Percentiles rank a stretch among this genome's conserved stretches.
Evolutionary conservation across 805 yeast species (phyloP).

Genomic region (Tetrapisispora namnaoensis): DNA sequence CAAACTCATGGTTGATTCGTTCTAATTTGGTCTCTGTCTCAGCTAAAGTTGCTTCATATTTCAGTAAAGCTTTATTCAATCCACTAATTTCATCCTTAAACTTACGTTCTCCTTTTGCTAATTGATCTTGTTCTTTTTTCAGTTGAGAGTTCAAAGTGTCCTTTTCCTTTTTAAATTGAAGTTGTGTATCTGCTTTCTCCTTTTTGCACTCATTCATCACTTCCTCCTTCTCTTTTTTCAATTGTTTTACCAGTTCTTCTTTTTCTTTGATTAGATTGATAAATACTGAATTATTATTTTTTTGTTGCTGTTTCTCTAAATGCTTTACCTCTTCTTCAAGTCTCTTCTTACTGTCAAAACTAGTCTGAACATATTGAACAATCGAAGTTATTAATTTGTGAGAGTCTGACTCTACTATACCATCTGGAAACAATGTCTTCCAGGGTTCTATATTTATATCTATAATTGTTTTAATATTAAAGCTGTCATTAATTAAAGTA

Average conservation of each 20-base stretch:
- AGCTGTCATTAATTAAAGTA: background rate
- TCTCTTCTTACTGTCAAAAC: constrained; percentile 1
- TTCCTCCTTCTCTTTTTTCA: constrained; percentile 28
- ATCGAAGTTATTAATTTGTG: constrained; percentile 1
- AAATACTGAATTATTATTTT: constrained; percentile 11
- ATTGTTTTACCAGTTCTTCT: constrained; percentile 50
- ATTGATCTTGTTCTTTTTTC: constrained; percentile 12
- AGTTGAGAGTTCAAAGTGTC: constrained; percentile 8
- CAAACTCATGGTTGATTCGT: constrained; percentile 1
- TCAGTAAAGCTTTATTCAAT: constrained; percentile 39
- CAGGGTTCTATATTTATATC: background rate
- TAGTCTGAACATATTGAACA: constrained; percentile 5
- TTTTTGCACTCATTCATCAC: background rate
- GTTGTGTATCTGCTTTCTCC: constrained; percentile 44
- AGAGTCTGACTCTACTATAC: background rate
- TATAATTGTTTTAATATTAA: background rate
- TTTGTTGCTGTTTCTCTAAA: constrained; percentile 1
- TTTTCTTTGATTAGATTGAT: constrained; percentile 28
- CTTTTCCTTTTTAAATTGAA: constrained; percentile 36
- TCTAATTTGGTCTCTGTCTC: background rate
- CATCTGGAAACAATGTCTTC: constrained; percentile 1
- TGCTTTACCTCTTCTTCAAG: background rate
- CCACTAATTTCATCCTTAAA: constrained; percentile 57
- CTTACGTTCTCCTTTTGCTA: constrained; percentile 62
- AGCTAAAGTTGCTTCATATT: constrained; percentile 14